Percentiles rank a stretch among this genome's conserved stretches.
Evolutionary conservation across 2,329 filamentous ascomycete genomes (phyloP).

Genomic region (Plenodomus biglobosus): DNA sequence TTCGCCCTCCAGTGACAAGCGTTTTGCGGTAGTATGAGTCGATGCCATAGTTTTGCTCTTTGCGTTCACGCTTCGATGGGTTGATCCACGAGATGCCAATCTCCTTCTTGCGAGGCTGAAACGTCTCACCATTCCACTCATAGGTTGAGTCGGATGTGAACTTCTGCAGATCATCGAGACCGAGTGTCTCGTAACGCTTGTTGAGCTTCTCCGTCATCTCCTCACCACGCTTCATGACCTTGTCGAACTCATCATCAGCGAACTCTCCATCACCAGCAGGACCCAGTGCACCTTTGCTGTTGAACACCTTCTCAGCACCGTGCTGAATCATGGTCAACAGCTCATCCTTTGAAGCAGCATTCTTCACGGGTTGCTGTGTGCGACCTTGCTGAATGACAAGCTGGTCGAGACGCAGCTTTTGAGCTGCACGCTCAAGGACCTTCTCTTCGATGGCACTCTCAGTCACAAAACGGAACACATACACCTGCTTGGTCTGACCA

Average conservation of each 20-base stretch:
- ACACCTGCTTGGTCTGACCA: conserved; percentile 95
- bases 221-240: conserved; percentile 82
- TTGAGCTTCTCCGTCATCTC: conserved; percentile 86
- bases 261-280: conserved; percentile 62
- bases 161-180: conserved; percentile 95
- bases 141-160: conserved; percentile 97
- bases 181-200: conserved; percentile 92
- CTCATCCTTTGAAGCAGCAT: conserved; percentile 93
- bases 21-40: conserved; percentile 97
- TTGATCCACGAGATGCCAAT: conserved; percentile 97
- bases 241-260: conserved; percentile 88
- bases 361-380: conserved; percentile 85
- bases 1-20: conserved; percentile 76
- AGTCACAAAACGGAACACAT: conserved; percentile 95
- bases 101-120: conserved; percentile 80
- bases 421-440: conserved; percentile 91
- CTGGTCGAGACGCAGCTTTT: conserved; percentile 94
- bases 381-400: conserved; percentile 97
- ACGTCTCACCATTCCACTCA: conserved; percentile 98
- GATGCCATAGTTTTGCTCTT: conserved; percentile 97
- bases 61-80: conserved; percentile 95
- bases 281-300: conserved; percentile 67
- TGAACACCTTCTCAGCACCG: conserved; percentile 92
- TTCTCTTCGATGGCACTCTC: conserved; percentile 99
- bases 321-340: conserved; percentile 98